phyloP scores from a whole-genome alignment of 148 eudicot genomes.

The Vaccinium macrocarpon region DNA sequence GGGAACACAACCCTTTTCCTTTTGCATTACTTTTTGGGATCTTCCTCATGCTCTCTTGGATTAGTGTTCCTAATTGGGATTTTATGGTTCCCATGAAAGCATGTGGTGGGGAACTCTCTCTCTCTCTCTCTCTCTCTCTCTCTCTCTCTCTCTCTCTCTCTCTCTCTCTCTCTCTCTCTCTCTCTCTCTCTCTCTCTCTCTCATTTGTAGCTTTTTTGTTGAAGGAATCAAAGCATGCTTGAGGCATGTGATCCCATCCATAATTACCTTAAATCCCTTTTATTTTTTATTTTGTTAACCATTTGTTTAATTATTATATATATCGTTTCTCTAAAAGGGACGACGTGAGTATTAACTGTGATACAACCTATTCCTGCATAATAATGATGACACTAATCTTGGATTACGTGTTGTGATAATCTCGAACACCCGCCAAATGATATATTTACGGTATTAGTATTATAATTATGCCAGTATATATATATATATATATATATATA shows the following conservation, averaged over 20 bases:
- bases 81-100: slow-evolving; percentile 34
- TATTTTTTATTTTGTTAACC: slow-evolving; percentile 8
- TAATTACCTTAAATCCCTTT: slow-evolving; percentile 22
- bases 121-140: slow-evolving; percentile 1
- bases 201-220: slow-evolving; percentile 23
- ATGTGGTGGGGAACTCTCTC: slow-evolving; percentile 19
- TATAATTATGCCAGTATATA: neutral
- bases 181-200: neutral
- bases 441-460: neutral
- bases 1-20: slow-evolving; percentile 14
- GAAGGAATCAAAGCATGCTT: slow-evolving; percentile 46
- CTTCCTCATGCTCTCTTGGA: slow-evolving; percentile 30
- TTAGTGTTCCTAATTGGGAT: neutral
- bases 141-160: neutral
- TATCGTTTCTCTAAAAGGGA: neutral
- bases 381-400: slow-evolving; percentile 4
- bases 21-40: slow-evolving; percentile 31
- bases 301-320: neutral
- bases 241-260: slow-evolving; percentile 38
- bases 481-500: neutral
- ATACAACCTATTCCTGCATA: slow-evolving; percentile 10
- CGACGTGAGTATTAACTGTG: neutral
- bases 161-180: too few relatives aligned
- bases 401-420: slow-evolving; percentile 1
- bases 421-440: neutral